These are phyloP conservation scores for Incumbomyces lentus DNA, from an alignment of 2,329 filamentous ascomycete species.

Conservation along the genomic window DNA sequence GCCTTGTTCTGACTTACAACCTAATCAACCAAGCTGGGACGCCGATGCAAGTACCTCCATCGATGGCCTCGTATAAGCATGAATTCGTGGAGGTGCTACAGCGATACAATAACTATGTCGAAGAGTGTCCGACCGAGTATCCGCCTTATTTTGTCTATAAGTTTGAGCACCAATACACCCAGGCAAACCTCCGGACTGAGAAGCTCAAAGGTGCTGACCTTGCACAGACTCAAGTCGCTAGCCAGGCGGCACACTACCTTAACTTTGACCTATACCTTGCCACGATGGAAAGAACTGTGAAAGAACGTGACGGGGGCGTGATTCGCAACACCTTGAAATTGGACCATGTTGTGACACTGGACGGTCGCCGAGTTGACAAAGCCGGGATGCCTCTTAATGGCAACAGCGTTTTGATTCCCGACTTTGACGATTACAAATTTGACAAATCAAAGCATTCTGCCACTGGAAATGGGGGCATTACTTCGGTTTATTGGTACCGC, in stretches of 20 bases:
- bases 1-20: conserved; percentile 46
- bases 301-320: conserved; percentile 11
- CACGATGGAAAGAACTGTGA: conserved; percentile 16
- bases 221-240: conserved; percentile 11
- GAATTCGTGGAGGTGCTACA: neutral
- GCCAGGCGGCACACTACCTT: conserved; percentile 13
- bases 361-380: conserved; percentile 6
- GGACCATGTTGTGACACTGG: conserved; percentile 4
- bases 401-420: conserved; percentile 4
- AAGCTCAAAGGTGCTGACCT: conserved; percentile 21
- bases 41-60: neutral
- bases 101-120: neutral
- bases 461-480: conserved; percentile 22
- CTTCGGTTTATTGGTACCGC: conserved; percentile 20
- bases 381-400: neutral
- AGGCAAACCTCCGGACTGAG: conserved; percentile 16
- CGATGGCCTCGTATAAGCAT: neutral
- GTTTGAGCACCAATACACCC: conserved; percentile 22
- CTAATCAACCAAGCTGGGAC: conserved; percentile 28
- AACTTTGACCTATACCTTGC: conserved; percentile 21
- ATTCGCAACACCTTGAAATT: neutral
- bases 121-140: neutral
- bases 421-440: neutral
- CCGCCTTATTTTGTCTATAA: conserved; percentile 17
- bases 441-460: conserved; percentile 9